phyloP scores from a whole-genome alignment of 1,284 basidiomycete species.

The Pseudomicrostroma phylloplanum region DNA sequence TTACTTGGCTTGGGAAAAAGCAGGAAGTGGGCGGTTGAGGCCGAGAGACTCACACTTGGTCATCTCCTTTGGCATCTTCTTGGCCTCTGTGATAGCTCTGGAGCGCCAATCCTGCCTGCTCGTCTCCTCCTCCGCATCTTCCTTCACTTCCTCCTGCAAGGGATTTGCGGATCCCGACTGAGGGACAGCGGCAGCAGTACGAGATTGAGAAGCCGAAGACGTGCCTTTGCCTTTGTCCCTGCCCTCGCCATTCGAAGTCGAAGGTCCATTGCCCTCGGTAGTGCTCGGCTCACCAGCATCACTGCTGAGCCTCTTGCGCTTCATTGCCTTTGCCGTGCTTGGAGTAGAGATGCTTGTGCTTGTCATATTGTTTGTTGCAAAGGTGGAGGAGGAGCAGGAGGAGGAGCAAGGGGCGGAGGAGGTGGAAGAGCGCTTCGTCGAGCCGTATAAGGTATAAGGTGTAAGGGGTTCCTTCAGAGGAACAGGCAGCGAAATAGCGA shows the following conservation, averaged over 20 bases:
- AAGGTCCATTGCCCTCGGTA: neutral
- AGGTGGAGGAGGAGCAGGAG: too few species aligned
- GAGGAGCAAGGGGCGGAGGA: too few species aligned
- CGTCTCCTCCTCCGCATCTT: too few species aligned
- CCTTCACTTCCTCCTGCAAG: too few species aligned
- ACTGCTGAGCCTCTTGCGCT: neutral
- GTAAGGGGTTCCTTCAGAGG: too few species aligned
- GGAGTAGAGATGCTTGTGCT: too few species aligned
- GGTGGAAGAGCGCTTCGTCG: too few species aligned
- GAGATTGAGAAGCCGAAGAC: neutral
- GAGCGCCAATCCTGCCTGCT: neutral
- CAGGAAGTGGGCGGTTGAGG: neutral
- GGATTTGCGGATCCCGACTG: too few species aligned
- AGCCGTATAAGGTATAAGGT: too few species aligned
- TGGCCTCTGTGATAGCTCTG: slow-evolving; percentile 3
- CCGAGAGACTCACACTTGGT: slow-evolving; percentile 1
- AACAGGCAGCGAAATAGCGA: too few species aligned
- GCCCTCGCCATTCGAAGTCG: neutral
- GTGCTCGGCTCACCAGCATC: neutral
- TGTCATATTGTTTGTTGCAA: too few species aligned
- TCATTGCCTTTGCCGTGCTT: neutral
- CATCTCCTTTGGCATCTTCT: slow-evolving; percentile 5
- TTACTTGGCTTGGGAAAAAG: neutral
- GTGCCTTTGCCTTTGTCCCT: too few species aligned
- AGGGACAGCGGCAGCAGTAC: neutral